phyloP scores from a whole-genome alignment of 1,284 basidiomycete species.

The Bondarzewia mesenterica region DNA sequence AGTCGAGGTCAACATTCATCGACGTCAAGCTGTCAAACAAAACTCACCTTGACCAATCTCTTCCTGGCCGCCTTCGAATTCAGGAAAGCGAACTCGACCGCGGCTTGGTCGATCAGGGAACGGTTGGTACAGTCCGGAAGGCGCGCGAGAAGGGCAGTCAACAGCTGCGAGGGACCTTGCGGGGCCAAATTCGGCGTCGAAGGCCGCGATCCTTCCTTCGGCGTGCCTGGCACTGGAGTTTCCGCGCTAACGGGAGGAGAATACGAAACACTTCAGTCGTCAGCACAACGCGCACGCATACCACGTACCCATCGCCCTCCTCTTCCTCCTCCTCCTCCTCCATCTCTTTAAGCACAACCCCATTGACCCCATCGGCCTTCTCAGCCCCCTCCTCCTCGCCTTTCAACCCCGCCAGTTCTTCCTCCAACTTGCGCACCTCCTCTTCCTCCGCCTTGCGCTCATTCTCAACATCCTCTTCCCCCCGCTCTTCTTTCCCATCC shows the following conservation, averaged over 20 bases:
- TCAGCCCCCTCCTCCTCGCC: conserved; percentile 32
- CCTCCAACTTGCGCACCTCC: conserved; percentile 61
- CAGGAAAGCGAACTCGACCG: conserved; percentile 92
- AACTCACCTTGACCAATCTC: conserved; percentile 69
- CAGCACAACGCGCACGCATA: conserved; percentile 1
- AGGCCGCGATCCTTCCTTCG: conserved; percentile 52
- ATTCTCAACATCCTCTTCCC: conserved; percentile 26
- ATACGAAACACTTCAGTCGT: conserved; percentile 7
- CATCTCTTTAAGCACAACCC: no score
- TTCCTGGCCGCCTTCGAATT: conserved; percentile 95
- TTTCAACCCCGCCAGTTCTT: conserved; percentile 49
- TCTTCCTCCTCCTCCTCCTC: conserved; percentile 22
- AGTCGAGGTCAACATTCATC: not conserved
- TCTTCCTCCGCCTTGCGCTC: conserved; percentile 46
- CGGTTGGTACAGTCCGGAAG: conserved; percentile 91
- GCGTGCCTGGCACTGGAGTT: conserved; percentile 62
- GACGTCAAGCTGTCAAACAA: not conserved
- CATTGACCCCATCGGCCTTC: conserved; percentile 18
- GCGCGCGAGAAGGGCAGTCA: conserved; percentile 88
- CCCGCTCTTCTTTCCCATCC: conserved; percentile 21
- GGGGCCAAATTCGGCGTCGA: conserved; percentile 61
- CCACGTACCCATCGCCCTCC: conserved; percentile 43
- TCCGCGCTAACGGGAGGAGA: conserved; percentile 26
- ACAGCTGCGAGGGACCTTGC: conserved; percentile 87
- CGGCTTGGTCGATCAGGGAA: conserved; percentile 88